Conservation (phyloP, 2,329 filamentous ascomycete species). For the Didymosphaeria variabile region DNA sequence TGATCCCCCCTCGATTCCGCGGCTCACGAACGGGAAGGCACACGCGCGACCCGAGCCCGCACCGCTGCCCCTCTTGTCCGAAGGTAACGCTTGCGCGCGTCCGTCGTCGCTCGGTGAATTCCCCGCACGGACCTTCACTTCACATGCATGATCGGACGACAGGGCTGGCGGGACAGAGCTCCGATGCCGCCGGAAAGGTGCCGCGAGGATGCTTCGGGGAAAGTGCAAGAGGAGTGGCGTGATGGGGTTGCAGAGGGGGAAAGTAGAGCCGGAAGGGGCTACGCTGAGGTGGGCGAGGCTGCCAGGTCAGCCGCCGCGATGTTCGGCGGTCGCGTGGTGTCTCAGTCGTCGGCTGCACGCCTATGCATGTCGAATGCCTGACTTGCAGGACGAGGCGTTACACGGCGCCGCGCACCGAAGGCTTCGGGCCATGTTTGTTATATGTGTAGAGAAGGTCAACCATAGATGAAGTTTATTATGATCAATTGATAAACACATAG, state of each 20-base stretch:
- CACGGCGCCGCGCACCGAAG: neutral
- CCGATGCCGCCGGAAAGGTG: too few species aligned
- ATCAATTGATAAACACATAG: neutral
- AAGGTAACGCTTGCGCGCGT: neutral
- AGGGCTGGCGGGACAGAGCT: neutral
- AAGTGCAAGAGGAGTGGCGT: neutral
- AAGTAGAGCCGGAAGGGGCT: neutral
- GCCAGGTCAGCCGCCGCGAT: neutral
- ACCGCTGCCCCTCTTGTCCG: neutral
- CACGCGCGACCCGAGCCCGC: conserved; percentile 2
- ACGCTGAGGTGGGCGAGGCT: neutral
- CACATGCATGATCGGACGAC: conserved; percentile 2
- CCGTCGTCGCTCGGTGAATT: neutral
- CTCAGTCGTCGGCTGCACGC: neutral
- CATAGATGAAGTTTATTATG: neutral
- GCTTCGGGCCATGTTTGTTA: neutral
- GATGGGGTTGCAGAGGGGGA: neutral
- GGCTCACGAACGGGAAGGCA: conserved; percentile 5
- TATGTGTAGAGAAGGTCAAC: neutral
- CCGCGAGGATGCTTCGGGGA: too few species aligned
- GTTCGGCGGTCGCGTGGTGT: neutral
- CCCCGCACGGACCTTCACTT: neutral
- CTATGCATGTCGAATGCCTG: neutral
- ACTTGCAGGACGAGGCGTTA: neutral
- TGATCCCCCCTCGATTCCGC: neutral